These are phyloP conservation scores for Phytophthora rubi DNA, from an alignment of 352 stramenopile species.

Conservation along the genomic window DNA sequence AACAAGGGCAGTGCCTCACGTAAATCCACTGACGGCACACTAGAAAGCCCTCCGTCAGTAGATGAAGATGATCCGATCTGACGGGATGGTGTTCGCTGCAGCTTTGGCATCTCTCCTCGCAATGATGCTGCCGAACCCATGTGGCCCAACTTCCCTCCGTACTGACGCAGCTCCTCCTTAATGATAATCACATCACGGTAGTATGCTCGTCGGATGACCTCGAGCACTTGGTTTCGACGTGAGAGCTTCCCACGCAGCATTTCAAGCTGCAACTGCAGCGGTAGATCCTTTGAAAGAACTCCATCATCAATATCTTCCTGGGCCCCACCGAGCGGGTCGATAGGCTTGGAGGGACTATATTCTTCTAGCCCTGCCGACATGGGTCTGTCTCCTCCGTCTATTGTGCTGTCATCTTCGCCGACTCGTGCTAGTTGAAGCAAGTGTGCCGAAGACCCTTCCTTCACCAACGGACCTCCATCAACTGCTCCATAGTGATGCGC, in stretches of 20 bases:
- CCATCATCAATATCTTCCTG: constrained; percentile 38
- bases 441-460: constrained; percentile 15
- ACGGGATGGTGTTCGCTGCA: constrained; percentile 20
- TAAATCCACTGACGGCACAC: constrained; percentile 76
- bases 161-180: constrained; percentile 76
- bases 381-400: constrained; percentile 1
- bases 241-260: constrained; percentile 74
- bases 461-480: not conserved
- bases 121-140: constrained; percentile 8
- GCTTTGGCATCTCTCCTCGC: constrained; percentile 19
- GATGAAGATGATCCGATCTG: constrained; percentile 9
- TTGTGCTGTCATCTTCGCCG: constrained; percentile 17
- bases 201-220: constrained; percentile 78
- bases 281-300: constrained; percentile 44
- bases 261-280: constrained; percentile 55
- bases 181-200: constrained; percentile 86
- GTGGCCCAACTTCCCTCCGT: constrained; percentile 26
- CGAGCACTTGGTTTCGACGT: constrained; percentile 74
- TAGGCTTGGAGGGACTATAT: constrained; percentile 9
- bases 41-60: constrained; percentile 46
- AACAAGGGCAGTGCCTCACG: constrained; percentile 74
- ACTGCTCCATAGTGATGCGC: constrained; percentile 13
- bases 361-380: constrained; percentile 16
- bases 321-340: constrained; percentile 15
- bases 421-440: constrained; percentile 17